These are phyloP conservation scores for Diaporthe destruens DNA, from an alignment of 2,329 filamentous ascomycete species.

Conservation along the genomic window DNA sequence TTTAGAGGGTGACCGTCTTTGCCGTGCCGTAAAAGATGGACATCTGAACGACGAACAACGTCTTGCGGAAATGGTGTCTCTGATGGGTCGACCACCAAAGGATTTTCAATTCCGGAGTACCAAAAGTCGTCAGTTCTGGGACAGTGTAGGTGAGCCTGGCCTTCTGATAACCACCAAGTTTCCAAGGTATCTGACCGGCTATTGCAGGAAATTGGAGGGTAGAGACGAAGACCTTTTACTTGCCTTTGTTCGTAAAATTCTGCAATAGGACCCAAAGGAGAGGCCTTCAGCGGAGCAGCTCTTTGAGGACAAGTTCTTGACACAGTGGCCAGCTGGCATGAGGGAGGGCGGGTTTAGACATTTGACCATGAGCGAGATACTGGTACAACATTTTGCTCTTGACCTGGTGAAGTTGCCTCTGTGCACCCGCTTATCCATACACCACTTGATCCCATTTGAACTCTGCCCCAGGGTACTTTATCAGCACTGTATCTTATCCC, in stretches of 20 bases:
- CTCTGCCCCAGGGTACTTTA: too few relatives aligned
- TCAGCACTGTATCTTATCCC: too few relatives aligned
- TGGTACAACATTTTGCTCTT: too few relatives aligned
- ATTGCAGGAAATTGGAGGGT: conserved; percentile 45
- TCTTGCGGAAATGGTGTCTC: conserved; percentile 53
- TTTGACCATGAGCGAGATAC: neutral
- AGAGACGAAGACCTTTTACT: conserved; percentile 45
- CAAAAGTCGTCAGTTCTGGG: conserved; percentile 44
- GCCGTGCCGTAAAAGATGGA: conserved; percentile 45
- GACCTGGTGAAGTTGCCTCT: too few relatives aligned
- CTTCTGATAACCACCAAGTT: neutral
- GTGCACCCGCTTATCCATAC: too few relatives aligned
- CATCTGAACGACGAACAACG: conserved; percentile 48
- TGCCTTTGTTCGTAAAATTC: conserved; percentile 43
- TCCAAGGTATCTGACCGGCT: neutral
- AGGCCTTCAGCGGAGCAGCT: conserved; percentile 46
- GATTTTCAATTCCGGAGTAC: conserved; percentile 51
- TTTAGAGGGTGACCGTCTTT: conserved; percentile 49
- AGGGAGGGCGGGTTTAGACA: neutral
- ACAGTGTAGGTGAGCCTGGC: conserved; percentile 42
- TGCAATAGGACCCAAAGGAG: conserved; percentile 47
- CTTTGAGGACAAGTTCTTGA: conserved; percentile 43
- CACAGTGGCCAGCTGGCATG: conserved; percentile 15
- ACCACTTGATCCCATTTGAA: too few relatives aligned
- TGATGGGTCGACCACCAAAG: conserved; percentile 53